phyloP scores from a whole-genome alignment of 2,329 filamentous ascomycete species.

The Xenoacremonium recifei region DNA sequence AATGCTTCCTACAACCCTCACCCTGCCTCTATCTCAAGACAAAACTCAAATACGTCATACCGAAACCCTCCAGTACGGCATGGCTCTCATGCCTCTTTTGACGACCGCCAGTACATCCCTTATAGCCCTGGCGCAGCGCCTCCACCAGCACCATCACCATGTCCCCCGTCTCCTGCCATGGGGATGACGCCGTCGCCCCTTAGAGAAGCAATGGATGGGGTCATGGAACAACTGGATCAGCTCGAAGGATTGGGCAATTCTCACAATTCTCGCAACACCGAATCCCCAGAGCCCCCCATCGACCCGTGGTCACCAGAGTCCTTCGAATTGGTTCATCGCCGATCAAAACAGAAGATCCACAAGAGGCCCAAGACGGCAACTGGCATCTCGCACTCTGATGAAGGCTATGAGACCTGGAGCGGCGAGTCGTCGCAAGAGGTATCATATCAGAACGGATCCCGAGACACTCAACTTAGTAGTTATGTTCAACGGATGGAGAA shows the following conservation, averaged over 20 bases:
- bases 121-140: constrained; percentile 52
- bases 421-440: constrained; percentile 51
- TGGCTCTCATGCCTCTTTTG: constrained; percentile 23
- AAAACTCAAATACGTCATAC: constrained; percentile 41
- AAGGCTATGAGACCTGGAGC: constrained; percentile 60
- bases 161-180: constrained; percentile 64
- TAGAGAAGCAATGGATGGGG: constrained; percentile 94
- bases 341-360: constrained; percentile 23
- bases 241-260: constrained; percentile 58
- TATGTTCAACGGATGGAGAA: constrained; percentile 94
- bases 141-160: constrained; percentile 47
- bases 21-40: constrained; percentile 31
- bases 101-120: constrained; percentile 31
- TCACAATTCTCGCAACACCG: constrained; percentile 53
- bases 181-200: constrained; percentile 85
- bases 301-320: constrained; percentile 91
- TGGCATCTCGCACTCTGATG: constrained; percentile 63
- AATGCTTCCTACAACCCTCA: constrained; percentile 32
- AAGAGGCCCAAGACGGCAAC: constrained; percentile 68
- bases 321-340: constrained; percentile 57
- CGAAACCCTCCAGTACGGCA: constrained; percentile 18
- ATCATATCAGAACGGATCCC: constrained; percentile 39
- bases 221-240: constrained; percentile 91
- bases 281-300: constrained; percentile 55
- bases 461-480: constrained; percentile 67